phyloP scores from a whole-genome alignment of 2,329 filamentous ascomycete genomes.

The Neofusicoccum laricinum region DNA sequence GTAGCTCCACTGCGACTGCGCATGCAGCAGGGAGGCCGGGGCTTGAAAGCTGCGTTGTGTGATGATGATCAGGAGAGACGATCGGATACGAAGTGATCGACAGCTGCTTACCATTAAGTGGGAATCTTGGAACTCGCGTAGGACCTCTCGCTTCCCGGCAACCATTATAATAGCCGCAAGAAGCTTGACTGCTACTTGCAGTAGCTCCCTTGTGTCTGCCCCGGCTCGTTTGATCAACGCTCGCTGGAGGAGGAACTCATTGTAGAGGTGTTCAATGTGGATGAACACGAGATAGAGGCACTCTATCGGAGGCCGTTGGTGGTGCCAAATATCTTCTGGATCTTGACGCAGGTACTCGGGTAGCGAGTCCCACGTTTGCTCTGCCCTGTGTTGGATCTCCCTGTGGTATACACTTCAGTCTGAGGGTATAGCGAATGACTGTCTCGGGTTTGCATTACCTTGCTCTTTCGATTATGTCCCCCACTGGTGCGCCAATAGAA shows the following conservation, averaged over 20 bases:
- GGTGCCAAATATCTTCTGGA: slow-evolving; percentile 15
- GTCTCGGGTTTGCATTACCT: slow-evolving; percentile 19
- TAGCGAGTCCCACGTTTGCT: slow-evolving; percentile 24
- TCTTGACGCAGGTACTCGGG: slow-evolving; percentile 28
- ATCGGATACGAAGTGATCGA: background rate
- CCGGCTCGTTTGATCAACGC: slow-evolving; percentile 41
- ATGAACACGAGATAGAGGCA: slow-evolving; percentile 44
- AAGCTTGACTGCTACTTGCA: slow-evolving; percentile 37
- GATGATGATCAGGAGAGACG: slow-evolving; percentile 26
- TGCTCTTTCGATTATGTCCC: slow-evolving; percentile 37
- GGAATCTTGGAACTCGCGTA: slow-evolving; percentile 43
- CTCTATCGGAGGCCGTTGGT: slow-evolving; percentile 33
- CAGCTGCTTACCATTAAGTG: background rate
- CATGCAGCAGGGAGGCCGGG: slow-evolving; percentile 41
- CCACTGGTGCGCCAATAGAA: slow-evolving; percentile 42
- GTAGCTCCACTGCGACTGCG: slow-evolving; percentile 42
- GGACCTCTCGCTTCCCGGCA: slow-evolving; percentile 37
- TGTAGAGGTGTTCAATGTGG: slow-evolving; percentile 53
- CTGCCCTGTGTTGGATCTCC: slow-evolving; percentile 25
- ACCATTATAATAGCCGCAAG: slow-evolving; percentile 37
- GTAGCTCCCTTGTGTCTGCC: slow-evolving; percentile 28
- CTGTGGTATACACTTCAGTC: background rate
- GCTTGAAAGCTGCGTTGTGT: slow-evolving; percentile 32
- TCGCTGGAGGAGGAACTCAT: slow-evolving; percentile 58
- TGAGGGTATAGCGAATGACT: no score